Conservation (phyloP, 2,329 filamentous ascomycete species). For the Penicillium sp. region DNA sequence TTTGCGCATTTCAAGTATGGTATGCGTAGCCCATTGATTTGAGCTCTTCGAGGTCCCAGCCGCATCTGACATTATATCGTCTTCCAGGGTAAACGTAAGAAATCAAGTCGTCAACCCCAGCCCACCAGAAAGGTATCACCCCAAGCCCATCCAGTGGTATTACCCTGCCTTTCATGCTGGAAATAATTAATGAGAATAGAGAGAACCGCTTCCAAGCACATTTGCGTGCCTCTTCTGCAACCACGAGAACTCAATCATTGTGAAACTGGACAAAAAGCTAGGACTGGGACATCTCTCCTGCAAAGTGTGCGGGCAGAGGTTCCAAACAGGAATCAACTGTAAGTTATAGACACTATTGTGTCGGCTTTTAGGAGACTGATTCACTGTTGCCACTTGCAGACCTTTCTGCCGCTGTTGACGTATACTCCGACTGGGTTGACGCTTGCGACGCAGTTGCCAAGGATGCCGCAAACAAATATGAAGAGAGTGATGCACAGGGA, state of each 20-base stretch:
- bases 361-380: constrained; percentile 13
- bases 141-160: not conserved
- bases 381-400: constrained; percentile 57
- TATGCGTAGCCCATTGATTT: not conserved
- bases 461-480: constrained; percentile 53
- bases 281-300: constrained; percentile 85
- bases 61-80: not conserved
- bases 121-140: constrained; percentile 76
- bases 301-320: constrained; percentile 91
- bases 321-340: constrained; percentile 94
- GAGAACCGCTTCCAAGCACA: constrained; percentile 63
- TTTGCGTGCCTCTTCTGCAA: constrained; percentile 99
- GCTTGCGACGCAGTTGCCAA: constrained; percentile 79
- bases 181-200: constrained; percentile 34
- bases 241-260: constrained; percentile 88
- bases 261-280: constrained; percentile 92
- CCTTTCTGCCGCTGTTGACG: constrained; percentile 87
- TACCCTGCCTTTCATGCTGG: not conserved
- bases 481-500: constrained; percentile 27
- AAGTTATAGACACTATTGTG: constrained; percentile 35
- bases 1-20: constrained; percentile 8
- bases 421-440: constrained; percentile 98
- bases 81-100: constrained; percentile 85
- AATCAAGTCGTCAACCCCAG: constrained; percentile 78
- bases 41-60: no score